Percentiles rank a stretch among this genome's conserved stretches.
phyloP scores from a whole-genome alignment of 2,329 filamentous ascomycete species.

The Davidsoniella neocaledoniae region DNA sequence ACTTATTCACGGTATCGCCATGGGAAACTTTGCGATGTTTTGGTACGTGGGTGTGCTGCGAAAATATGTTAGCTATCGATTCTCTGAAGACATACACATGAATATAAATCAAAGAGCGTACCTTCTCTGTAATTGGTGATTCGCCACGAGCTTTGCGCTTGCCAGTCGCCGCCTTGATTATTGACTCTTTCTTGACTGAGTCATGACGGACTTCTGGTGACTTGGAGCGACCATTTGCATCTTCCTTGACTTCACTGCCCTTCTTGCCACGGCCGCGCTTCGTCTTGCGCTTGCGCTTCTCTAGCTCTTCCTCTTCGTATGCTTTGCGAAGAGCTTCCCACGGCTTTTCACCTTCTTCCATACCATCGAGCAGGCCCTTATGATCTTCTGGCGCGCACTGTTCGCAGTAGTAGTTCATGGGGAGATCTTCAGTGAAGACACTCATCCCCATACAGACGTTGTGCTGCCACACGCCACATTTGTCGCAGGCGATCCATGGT shows the following conservation, averaged over 20 bases:
- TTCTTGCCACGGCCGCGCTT: conserved; percentile 50
- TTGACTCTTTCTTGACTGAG: conserved; percentile 32
- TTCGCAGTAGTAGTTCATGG: conserved; percentile 84
- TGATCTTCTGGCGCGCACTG: conserved; percentile 74
- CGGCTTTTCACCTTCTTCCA: conserved; percentile 64
- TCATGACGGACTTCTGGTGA: conserved; percentile 16
- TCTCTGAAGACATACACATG: background rate
- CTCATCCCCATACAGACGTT: conserved; percentile 86
- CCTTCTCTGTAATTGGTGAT: conserved; percentile 37
- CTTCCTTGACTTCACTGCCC: conserved; percentile 44
- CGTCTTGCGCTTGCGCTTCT: conserved; percentile 36
- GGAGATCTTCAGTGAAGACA: conserved; percentile 59
- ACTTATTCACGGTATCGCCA: conserved; percentile 25
- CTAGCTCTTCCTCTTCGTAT: conserved; percentile 44
- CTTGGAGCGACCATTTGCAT: conserved; percentile 14
- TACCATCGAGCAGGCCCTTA: conserved; percentile 59
- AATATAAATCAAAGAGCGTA: conserved; percentile 17
- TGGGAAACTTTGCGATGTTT: conserved; percentile 41
- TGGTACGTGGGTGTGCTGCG: conserved; percentile 20
- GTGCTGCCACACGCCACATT: conserved; percentile 89
- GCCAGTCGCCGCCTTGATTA: conserved; percentile 23
- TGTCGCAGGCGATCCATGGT: conserved; percentile 92
- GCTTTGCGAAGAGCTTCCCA: conserved; percentile 58
- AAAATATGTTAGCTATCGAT: conserved; percentile 15
- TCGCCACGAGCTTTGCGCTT: conserved; percentile 45